Percentiles rank a stretch among this genome's conserved stretches.
Evolutionary conservation across 192 early-diverging fungal species (phyloP).

Genomic region (Mortierella antarctica): DNA sequence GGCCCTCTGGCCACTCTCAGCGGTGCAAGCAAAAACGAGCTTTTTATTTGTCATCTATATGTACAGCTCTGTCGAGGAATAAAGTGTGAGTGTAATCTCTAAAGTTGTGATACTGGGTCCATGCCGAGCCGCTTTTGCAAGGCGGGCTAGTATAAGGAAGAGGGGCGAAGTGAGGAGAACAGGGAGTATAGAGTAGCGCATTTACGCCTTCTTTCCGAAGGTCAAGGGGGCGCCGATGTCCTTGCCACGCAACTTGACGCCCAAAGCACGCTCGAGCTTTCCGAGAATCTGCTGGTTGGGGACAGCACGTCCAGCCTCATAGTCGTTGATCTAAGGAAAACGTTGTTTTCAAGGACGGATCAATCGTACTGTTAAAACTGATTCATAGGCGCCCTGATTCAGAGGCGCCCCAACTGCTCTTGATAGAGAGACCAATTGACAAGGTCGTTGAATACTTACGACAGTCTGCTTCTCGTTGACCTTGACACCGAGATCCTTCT

Average conservation of each 20-base stretch:
- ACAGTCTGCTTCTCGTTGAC: conserved; percentile 95
- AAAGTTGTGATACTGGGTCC: too few relatives aligned
- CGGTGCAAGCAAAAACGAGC: too few relatives aligned
- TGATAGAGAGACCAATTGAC: not conserved
- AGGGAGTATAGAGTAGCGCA: not conserved
- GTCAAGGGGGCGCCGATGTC: conserved; percentile 59
- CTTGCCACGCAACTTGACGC: conserved; percentile 88
- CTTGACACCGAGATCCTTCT: conserved; percentile 89
- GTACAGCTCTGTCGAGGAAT: too few relatives aligned
- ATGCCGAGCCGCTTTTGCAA: too few relatives aligned
- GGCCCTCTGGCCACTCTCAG: too few relatives aligned
- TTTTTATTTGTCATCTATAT: too few relatives aligned
- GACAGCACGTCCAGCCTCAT: conserved; percentile 86
- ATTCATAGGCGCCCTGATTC: too few relatives aligned
- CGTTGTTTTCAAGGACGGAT: not conserved
- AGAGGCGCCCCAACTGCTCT: not conserved
- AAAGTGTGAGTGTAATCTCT: too few relatives aligned
- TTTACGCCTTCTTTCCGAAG: conserved; percentile 50
- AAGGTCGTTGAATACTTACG: conserved; percentile 47
- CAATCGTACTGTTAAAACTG: not conserved
- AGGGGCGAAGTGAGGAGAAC: not conserved
- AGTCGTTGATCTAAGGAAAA: conserved; percentile 80
- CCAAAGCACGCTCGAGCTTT: conserved; percentile 90
- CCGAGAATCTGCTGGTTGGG: conserved; percentile 92
- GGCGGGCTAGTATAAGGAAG: too few relatives aligned